Evolutionary conservation across 75 land plant genomes (phyloP).

Genomic region (Cryptomeria japonica): DNA sequence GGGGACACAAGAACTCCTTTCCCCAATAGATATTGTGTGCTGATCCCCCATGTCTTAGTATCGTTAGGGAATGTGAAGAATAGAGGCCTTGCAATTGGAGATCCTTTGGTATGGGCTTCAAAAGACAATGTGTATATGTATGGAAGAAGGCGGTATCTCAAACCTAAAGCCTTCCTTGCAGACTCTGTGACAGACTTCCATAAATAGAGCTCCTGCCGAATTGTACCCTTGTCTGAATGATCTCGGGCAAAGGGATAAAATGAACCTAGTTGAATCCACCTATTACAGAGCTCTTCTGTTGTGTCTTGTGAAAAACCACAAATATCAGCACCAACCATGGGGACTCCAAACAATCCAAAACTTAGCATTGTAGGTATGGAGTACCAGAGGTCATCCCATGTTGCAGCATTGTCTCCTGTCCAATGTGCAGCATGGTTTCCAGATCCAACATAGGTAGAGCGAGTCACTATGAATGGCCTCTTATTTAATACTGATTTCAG

Average conservation of each 20-base stretch:
- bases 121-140: too few relatives aligned
- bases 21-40: slow-evolving; percentile 76
- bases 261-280: slow-evolving; percentile 51
- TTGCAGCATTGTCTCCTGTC: slow-evolving; percentile 89
- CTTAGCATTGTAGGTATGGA: too few relatives aligned
- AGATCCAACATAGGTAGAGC: slow-evolving; percentile 75
- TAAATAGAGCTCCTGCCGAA: too few relatives aligned
- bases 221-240: slow-evolving; percentile 36
- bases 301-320: too few relatives aligned
- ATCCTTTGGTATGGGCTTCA: too few relatives aligned
- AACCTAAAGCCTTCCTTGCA: too few relatives aligned
- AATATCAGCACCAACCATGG: too few relatives aligned
- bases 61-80: slow-evolving; percentile 83
- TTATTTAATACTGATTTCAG: slow-evolving; percentile 28
- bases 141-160: too few relatives aligned
- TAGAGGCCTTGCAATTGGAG: slow-evolving; percentile 11
- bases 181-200: too few relatives aligned
- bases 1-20: slow-evolving; percentile 62
- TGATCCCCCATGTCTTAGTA: slow-evolving; percentile 39
- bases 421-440: slow-evolving; percentile 77
- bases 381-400: slow-evolving; percentile 55
- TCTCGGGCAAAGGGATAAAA: slow-evolving; percentile 74
- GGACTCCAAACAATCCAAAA: too few relatives aligned
- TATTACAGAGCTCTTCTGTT: too few relatives aligned
- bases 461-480: slow-evolving; percentile 16